Base-by-base conservation (phyloP, 345 rosid species). In the Mangifera indica region DNA sequence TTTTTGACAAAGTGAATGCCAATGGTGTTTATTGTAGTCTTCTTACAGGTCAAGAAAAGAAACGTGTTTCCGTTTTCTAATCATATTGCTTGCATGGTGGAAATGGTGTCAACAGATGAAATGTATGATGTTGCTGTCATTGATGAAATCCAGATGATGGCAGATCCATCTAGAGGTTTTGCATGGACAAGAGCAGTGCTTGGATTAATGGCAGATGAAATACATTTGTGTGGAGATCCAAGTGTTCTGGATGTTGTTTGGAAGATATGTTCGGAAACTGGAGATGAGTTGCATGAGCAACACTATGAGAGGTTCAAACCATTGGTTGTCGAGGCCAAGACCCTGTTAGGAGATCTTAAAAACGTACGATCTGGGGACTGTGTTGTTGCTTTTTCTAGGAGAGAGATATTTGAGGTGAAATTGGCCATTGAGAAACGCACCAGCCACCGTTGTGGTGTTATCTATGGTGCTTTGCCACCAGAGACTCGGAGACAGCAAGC, bases 401-500 rank as follows among this genome's bases (percentile, higher is more conserved):
- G 97, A 79, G 97, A 92, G 83, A 94, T 94, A 69, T 94, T 92
- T 61, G 97, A 94, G 83, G 93, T 92, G 40, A 92, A 90, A 82
- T 70, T 92, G 78, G 93, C 93, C 34, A 94, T 94, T 20, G 97
- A 94, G 87, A 94, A 90, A 72, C 77, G 85, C 65, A 86, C 95
- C 3, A 82, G 81, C 17, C 97, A 92, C 74, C 92, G 92, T 17
- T 94, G 98, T 74, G 90, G 95, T 83, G 98, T 94, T 74, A 92
- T 94, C 70, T 94, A 92, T 57, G 97, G 97, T 68, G 98, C 97
- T 18, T 83, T 94, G 81, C 98, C 97, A 18, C 98, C 97, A 25
- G 97, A 92, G 78, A 94, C 98, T 17, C 92, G 97, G 49, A 85
- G 97, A 65, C 97, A 90, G 82, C 98, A 94, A 72, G 98, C 97